phyloP scores from a whole-genome alignment of 2,329 filamentous ascomycete species.

The Helicocarpus griseus region DNA sequence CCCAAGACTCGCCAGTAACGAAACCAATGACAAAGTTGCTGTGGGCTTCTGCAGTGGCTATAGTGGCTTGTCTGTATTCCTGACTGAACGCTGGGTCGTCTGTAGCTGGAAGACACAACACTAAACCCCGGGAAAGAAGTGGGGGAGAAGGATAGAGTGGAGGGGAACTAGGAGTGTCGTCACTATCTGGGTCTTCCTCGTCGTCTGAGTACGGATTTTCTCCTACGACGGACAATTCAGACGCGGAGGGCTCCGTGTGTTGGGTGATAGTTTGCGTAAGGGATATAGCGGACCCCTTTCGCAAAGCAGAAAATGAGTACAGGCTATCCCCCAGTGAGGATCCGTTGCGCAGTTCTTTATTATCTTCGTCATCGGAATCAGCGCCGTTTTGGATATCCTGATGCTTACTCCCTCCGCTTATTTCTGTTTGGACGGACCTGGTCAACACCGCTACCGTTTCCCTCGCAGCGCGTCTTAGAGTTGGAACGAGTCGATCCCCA shows the following conservation, averaged over 20 bases:
- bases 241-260: conserved; percentile 23
- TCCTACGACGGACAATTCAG: conserved; percentile 5
- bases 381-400: conserved; percentile 3
- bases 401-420: conserved; percentile 22
- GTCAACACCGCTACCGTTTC: conserved; percentile 30
- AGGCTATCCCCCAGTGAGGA: conserved; percentile 13
- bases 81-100: conserved; percentile 22
- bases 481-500: conserved; percentile 32
- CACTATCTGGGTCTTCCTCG: conserved; percentile 8
- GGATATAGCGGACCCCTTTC: conserved; percentile 33
- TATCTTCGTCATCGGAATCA: conserved; percentile 10
- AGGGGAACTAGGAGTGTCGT: conserved; percentile 4
- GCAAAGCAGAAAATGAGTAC: conserved; percentile 12
- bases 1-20: conserved; percentile 26
- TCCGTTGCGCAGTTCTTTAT: conserved; percentile 10
- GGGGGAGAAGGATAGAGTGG: conserved; percentile 20
- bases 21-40: conserved; percentile 33
- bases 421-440: conserved; percentile 33
- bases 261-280: conserved; percentile 32
- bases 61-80: conserved; percentile 25
- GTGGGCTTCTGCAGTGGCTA: conserved; percentile 30
- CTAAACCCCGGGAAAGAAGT: conserved; percentile 26
- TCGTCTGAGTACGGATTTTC: conserved; percentile 2
- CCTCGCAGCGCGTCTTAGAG: conserved; percentile 31
- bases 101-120: conserved; percentile 26